Evolutionary conservation across 768 basidiomycete species (phyloP).

Genomic region (Agrocybe praecox): DNA sequence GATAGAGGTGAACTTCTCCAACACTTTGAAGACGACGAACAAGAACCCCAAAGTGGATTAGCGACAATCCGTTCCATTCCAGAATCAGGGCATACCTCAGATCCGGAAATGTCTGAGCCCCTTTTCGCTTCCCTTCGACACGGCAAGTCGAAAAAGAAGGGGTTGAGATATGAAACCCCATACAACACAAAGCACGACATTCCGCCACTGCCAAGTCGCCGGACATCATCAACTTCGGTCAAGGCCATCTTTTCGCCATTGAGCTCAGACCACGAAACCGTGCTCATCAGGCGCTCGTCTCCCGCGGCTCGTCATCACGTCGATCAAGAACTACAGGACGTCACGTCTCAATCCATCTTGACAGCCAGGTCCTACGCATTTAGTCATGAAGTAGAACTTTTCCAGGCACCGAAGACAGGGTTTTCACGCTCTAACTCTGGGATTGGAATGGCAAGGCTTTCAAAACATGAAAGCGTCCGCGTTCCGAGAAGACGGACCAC

Average conservation of each 20-base stretch:
- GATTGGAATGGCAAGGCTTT: conserved; percentile 64
- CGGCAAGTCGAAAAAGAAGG: conserved; percentile 28
- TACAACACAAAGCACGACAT: conserved; percentile 18
- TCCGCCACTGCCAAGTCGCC: conserved; percentile 45
- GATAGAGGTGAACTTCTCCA: conserved; percentile 40
- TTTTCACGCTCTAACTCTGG: conserved; percentile 61
- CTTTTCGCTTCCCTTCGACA: conserved; percentile 35
- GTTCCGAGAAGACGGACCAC: conserved; percentile 62
- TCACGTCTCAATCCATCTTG: conserved; percentile 75
- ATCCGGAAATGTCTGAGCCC: conserved; percentile 36
- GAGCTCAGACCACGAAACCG: conserved; percentile 54
- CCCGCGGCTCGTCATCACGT: conserved; percentile 66
- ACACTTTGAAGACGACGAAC: conserved; percentile 40
- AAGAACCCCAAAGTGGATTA: conserved; percentile 40
- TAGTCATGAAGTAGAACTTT: conserved; percentile 55
- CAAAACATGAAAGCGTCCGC: conserved; percentile 70
- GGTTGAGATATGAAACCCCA: conserved; percentile 25
- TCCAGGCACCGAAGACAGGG: conserved; percentile 46
- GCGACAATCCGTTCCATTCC: conserved; percentile 63
- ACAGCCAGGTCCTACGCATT: conserved; percentile 69
- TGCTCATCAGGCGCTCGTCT: conserved; percentile 70
- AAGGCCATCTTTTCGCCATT: conserved; percentile 60
- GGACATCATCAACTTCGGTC: conserved; percentile 67
- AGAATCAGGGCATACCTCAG: conserved; percentile 39
- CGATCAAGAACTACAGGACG: conserved; percentile 78